phyloP scores from a whole-genome alignment of 2,329 filamentous ascomycete species.

The Metarhizium humberi region DNA sequence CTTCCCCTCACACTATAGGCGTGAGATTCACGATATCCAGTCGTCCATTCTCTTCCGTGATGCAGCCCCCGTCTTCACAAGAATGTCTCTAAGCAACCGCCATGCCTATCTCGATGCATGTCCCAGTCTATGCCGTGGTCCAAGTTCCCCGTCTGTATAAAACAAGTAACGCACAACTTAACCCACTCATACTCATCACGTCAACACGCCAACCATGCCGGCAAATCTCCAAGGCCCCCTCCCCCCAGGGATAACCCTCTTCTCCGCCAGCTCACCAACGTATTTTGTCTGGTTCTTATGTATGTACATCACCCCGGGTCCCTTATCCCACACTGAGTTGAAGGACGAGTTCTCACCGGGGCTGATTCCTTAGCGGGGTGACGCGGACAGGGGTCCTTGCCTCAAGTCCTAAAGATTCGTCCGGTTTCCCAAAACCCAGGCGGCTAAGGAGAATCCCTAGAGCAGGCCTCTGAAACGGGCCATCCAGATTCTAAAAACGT shows the following conservation, averaged over 20 bases:
- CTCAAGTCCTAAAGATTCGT: background rate
- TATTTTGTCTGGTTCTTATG: too few relatives aligned
- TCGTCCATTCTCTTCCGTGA: background rate
- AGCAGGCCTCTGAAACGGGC: slow-evolving; percentile 2
- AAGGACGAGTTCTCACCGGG: background rate
- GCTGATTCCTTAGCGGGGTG: background rate
- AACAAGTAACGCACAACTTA: background rate
- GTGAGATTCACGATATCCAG: background rate
- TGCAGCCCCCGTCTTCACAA: background rate
- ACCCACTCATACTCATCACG: background rate
- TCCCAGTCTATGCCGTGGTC: background rate
- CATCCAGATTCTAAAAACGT: background rate
- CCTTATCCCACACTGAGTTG: background rate
- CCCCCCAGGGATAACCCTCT: background rate
- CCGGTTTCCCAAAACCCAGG: background rate
- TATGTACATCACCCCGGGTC: background rate
- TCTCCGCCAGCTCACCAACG: too few relatives aligned
- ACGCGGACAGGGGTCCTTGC: background rate
- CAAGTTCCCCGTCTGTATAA: background rate
- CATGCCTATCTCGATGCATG: background rate
- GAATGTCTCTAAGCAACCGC: background rate
- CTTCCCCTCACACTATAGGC: background rate
- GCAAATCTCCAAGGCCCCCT: background rate
- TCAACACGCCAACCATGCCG: background rate
- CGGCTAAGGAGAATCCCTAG: background rate